phyloP scores from a whole-genome alignment of 2,329 filamentous ascomycete genomes.

The Alternaria alternata region DNA sequence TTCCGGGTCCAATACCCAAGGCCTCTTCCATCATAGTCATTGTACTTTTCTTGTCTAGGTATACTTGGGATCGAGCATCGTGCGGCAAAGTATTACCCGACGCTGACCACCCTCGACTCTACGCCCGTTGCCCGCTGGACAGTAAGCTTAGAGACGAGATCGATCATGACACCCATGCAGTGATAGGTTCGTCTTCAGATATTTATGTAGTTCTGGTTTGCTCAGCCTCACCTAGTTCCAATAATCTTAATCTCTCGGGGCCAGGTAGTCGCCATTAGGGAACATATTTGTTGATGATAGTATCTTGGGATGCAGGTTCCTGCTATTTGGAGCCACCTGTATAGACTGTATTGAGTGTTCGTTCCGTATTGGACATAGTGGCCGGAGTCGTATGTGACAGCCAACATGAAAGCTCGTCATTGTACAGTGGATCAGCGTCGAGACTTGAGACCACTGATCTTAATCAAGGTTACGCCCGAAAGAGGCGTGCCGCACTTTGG shows the following conservation, averaged over 20 bases:
- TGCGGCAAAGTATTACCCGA: background rate
- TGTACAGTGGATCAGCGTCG: background rate
- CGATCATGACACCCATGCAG: background rate
- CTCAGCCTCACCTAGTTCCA: background rate
- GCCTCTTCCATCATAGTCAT: background rate
- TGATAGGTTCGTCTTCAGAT: background rate
- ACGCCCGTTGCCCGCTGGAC: background rate
- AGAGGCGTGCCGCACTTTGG: background rate
- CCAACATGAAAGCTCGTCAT: constrained; percentile 1
- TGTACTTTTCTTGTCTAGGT: background rate
- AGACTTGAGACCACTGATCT: background rate
- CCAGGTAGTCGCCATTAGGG: background rate
- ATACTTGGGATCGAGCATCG: background rate
- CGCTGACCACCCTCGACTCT: constrained; percentile 1
- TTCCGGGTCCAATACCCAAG: background rate
- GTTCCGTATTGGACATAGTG: background rate
- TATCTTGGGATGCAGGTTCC: background rate
- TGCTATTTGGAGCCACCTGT: background rate
- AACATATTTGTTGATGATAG: background rate
- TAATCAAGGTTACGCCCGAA: constrained; percentile 1
- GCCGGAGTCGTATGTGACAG: background rate
- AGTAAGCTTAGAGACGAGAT: background rate
- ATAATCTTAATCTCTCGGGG: background rate
- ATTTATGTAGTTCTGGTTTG: background rate
- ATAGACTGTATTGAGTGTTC: background rate